Conservation (phyloP, 371 early-diverging fungal species). For the Coemansia sp. region DNA sequence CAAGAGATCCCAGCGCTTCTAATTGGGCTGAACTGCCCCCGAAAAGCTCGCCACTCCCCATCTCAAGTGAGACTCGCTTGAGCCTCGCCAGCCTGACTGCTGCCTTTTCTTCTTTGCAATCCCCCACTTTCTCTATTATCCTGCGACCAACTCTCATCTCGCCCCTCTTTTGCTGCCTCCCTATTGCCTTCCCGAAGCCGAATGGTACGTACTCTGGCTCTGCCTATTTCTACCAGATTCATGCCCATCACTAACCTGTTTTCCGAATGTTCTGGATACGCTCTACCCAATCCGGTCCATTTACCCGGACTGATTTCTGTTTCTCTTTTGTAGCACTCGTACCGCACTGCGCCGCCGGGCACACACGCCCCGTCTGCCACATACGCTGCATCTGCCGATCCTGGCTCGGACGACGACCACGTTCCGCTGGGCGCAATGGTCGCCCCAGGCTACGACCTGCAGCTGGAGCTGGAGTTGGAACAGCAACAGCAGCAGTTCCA, state of each 20-base stretch:
- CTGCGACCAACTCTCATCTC: background rate
- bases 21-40: background rate
- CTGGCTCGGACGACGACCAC: too few relatives aligned
- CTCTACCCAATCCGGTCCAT: too few relatives aligned
- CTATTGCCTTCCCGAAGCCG: background rate
- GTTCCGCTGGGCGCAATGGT: background rate
- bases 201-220: background rate
- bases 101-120: background rate
- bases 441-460: constrained; percentile 22
- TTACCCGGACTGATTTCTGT: too few relatives aligned
- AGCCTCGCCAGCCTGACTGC: constrained; percentile 2
- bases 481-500: constrained; percentile 47
- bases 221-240: too few relatives aligned
- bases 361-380: too few relatives aligned
- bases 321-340: too few relatives aligned
- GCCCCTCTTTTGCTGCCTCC: background rate
- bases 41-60: background rate
- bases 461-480: constrained; percentile 39
- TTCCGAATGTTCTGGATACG: too few relatives aligned
- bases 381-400: too few relatives aligned
- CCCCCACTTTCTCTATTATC: background rate
- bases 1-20: background rate
- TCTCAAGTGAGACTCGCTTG: background rate
- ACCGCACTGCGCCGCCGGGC: too few relatives aligned
- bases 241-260: too few relatives aligned